Base-by-base conservation (phyloP, 352 stramenopile genomes). In the Aphanomyces astaci region DNA sequence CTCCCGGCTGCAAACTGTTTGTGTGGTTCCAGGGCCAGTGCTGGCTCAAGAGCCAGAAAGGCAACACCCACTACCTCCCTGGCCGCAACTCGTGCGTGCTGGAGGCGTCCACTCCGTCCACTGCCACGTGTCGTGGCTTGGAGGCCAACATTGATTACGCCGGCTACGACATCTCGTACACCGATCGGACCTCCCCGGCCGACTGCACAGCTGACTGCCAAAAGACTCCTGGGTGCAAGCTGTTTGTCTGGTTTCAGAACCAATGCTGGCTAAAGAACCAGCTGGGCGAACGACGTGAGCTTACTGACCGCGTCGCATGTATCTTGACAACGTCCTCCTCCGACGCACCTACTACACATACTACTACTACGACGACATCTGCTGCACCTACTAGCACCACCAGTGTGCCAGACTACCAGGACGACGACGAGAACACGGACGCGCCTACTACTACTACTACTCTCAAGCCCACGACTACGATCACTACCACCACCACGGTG, bases 161-260 rank as follows among this genome's bases (percentile, higher is more conserved):
- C 25, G 52, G 69, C n/a, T 80, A 71, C 45, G 63, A 70, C 2
- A 51, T 55, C 17, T 79, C 60, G 55, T 64, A 30, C 24, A 45
- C 30, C 25, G 43, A 28, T 22, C 55, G 55, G 19, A 48, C 25
- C n/a, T 52, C 36, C n/a, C 25, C 55, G 13, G 55, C 39, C 36
- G 55, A 64, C n/a, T 64, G 55, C 55, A n/a, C 9, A 5, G 55
- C 36, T 22, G 55, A 64, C 43, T 64, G 55, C 30, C 17, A 45
- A 30, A 64, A 49, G 39, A 64, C 56, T 1, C 56, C 24, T 15
- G 56, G 56, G 19, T 64, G 56, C 45, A 64, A 51, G 39, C 7
- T 51, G n/a, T 64, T 43, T 36, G 31, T 51, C 28, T 64, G 31
- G 28, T 43, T 32, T 31, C n/a, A 36, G 3, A 17, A 36, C 39